Conservation (phyloP, 2,329 filamentous ascomycete species). For the Aureobasidium sp. region DNA sequence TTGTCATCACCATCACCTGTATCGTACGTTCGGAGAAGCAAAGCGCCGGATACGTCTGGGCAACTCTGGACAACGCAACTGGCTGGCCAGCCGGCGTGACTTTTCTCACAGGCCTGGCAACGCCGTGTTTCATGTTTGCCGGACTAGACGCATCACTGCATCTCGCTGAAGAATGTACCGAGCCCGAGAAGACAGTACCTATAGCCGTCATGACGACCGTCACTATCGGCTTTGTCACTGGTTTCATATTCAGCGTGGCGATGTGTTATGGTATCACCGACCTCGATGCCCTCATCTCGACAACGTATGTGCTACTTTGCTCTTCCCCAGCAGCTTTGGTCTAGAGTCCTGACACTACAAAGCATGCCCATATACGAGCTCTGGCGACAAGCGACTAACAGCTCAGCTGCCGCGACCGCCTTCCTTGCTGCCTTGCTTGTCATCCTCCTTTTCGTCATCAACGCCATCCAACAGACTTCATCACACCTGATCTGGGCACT, state of each 20-base stretch:
- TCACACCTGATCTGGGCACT: slow-evolving; percentile 38
- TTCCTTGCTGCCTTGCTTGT: not conserved
- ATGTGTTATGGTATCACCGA: slow-evolving; percentile 43
- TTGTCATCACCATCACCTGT: slow-evolving; percentile 35
- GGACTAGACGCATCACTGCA: slow-evolving; percentile 19
- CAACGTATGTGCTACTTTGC: slow-evolving; percentile 6
- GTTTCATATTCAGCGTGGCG: slow-evolving; percentile 39
- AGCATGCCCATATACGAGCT: slow-evolving; percentile 13
- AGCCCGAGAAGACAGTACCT: slow-evolving; percentile 39
- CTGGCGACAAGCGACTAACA: slow-evolving; percentile 8
- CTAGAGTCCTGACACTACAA: not conserved
- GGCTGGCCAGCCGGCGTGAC: slow-evolving; percentile 34
- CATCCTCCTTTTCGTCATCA: slow-evolving; percentile 1
- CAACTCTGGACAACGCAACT: slow-evolving; percentile 39
- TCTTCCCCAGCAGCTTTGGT: no score
- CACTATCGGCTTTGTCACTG: slow-evolving; percentile 40
- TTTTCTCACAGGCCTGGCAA: slow-evolving; percentile 19
- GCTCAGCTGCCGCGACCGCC: not conserved
- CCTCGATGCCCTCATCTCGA: slow-evolving; percentile 24
- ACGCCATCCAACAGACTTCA: slow-evolving; percentile 25
- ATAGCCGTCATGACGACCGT: slow-evolving; percentile 43
- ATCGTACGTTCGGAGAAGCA: slow-evolving; percentile 28
- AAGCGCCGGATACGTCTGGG: slow-evolving; percentile 44
- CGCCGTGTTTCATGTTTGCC: slow-evolving; percentile 20
- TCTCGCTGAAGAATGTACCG: slow-evolving; percentile 19